Conservation (phyloP, 1,139 yeast species). For the Yamadazyma triangularis region DNA sequence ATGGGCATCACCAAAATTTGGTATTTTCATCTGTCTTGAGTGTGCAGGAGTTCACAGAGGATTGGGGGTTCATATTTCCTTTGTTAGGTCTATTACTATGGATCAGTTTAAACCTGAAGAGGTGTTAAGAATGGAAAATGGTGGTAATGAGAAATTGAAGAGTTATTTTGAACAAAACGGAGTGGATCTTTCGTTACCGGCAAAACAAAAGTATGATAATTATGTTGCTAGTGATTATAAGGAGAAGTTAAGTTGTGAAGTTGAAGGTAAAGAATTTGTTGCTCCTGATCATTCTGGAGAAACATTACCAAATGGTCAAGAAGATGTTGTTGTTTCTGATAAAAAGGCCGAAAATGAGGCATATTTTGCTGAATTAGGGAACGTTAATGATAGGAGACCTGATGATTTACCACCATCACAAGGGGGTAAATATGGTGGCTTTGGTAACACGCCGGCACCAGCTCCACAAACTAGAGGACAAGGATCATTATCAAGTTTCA, state of each 20-base stretch:
- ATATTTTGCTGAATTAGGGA: constrained; percentile 77
- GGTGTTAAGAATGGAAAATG: constrained; percentile 83
- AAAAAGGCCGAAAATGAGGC: constrained; percentile 68
- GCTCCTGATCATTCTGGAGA: constrained; percentile 62
- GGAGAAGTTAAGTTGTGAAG: constrained; percentile 67
- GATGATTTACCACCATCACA: constrained; percentile 84
- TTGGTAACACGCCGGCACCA: constrained; percentile 74
- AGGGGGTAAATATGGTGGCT: constrained; percentile 91
- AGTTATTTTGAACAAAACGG: constrained; percentile 70
- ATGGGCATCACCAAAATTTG: constrained; percentile 99
- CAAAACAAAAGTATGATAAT: constrained; percentile 76
- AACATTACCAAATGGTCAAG: constrained; percentile 28
- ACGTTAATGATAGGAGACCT: constrained; percentile 67
- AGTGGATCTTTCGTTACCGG: constrained; percentile 59
- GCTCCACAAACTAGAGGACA: constrained; percentile 12
- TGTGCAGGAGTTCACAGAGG: constrained; percentile 98
- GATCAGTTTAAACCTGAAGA: constrained; percentile 96
- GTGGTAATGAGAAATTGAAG: constrained; percentile 81
- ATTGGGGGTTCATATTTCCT: constrained; percentile 93
- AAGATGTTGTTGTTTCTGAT: constrained; percentile 29
- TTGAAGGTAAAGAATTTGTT: constrained; percentile 70
- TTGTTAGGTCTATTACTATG: constrained; percentile 94
- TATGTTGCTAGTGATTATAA: constrained; percentile 94
- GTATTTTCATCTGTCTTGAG: constrained; percentile 92
- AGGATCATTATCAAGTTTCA: constrained; percentile 50